Base-by-base conservation (phyloP, 352 stramenopile genomes). In the Phytophthora macrochlamydospora region DNA sequence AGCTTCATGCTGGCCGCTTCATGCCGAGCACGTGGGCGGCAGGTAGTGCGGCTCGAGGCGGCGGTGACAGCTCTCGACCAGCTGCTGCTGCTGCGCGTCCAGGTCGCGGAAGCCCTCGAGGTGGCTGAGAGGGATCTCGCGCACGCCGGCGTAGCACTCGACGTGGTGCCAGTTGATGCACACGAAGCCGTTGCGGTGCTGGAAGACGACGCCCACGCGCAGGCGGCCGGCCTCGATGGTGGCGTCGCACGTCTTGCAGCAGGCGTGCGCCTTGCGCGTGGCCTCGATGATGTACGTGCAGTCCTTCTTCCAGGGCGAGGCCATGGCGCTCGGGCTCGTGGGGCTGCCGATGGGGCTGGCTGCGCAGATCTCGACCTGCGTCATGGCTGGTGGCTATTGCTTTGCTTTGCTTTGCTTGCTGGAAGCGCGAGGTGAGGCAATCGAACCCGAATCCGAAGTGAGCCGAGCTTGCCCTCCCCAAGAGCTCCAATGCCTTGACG, bases 121-220 rank as follows among this genome's bases (percentile, higher is more conserved):
- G 53, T 79, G 85, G 31, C 71, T 43, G n/a, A 92, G 64, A 38
- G 81, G 79, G 42, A 93, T 90, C 51, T 76, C 62, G 38, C 68
- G 43, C 49, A 90, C 79, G 43, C 76, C 67, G 59, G 79, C 76
- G 65, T 91, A 93, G 73, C 85, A 93, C 69, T 92, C 81, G 59
- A 93, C 70, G 65, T 93, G 85, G 68, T 93, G 83, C 85, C 85
- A 93, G 68, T 93, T 92, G 65, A 93, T 92, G 73, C 85, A 92
- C 30, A 91, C 78, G 64, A 91, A 93, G 63, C 85, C 85, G 58
- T 91, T 91, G 67, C 81, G 81, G 66, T 93, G 85, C 69, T 92
- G 85, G 64, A 84, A 93, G 2, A 93, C 83, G 53, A 93, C 85
- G 53, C 85, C 85, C 32, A 93, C 79, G 67, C 85, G 85, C 48